Evolutionary conservation across 1,284 basidiomycete genomes (phyloP).

Genomic region (Caloboletus firmus): DNA sequence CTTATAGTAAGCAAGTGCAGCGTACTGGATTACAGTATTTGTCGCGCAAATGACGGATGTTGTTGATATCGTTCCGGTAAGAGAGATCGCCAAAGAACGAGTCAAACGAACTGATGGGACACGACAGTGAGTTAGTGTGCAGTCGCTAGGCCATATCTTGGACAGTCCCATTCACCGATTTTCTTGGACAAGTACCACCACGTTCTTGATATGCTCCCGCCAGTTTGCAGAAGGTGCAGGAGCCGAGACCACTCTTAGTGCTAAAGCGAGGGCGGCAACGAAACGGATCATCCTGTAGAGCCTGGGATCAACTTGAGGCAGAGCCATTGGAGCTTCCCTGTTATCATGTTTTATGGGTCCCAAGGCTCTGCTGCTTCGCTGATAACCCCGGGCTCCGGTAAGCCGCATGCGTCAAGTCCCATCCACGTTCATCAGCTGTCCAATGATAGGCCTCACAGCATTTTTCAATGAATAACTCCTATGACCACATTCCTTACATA

Average conservation of each 20-base stretch:
- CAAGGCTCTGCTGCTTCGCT: not conserved
- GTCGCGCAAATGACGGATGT: constrained; percentile 21
- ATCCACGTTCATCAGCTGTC: constrained; percentile 14
- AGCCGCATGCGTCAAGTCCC: not conserved
- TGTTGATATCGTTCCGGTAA: constrained; percentile 25
- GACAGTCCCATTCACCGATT: constrained; percentile 20
- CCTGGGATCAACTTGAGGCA: not conserved
- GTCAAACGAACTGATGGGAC: constrained; percentile 22
- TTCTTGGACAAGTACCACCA: constrained; percentile 31
- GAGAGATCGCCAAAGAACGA: constrained; percentile 32
- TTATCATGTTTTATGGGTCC: constrained; percentile 12
- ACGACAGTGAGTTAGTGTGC: not conserved
- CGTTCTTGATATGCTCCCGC: constrained; percentile 27
- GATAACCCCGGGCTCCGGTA: not conserved
- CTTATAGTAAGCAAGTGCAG: not conserved
- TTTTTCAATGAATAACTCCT: not conserved
- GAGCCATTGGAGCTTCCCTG: not conserved
- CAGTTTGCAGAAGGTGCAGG: constrained; percentile 15
- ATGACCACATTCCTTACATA: not conserved
- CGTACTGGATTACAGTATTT: constrained; percentile 29
- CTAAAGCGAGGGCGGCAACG: constrained; percentile 10
- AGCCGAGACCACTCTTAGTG: not conserved
- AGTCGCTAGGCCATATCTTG: not conserved
- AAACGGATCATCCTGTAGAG: constrained; percentile 12
- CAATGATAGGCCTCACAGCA: constrained; percentile 10